These are phyloP conservation scores for Aquanectria penicillioides DNA, from an alignment of 2,329 filamentous ascomycete genomes.

Conservation along the genomic window DNA sequence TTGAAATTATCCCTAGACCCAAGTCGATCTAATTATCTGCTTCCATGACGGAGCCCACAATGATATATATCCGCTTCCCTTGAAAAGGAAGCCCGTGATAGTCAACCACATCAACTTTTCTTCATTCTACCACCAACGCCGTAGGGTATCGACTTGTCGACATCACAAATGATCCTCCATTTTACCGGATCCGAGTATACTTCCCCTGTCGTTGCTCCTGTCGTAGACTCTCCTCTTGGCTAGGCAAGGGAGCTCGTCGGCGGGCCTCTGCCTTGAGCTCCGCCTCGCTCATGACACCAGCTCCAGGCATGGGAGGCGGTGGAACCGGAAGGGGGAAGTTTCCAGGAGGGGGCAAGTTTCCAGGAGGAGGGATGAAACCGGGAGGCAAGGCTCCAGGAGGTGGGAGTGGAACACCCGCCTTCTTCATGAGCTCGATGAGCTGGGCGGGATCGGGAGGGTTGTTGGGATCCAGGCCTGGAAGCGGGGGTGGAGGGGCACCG, in stretches of 20 bases:
- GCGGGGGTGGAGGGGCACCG: constrained; percentile 59
- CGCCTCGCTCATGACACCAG: constrained; percentile 41
- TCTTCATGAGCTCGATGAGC: constrained; percentile 72
- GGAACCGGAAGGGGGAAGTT: constrained; percentile 48
- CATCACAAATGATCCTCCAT: background rate
- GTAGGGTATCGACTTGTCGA: constrained; percentile 34
- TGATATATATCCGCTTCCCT: constrained; percentile 2
- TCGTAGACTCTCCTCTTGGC: constrained; percentile 83
- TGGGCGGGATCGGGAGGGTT: constrained; percentile 70
- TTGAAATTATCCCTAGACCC: background rate
- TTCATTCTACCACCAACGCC: constrained; percentile 37
- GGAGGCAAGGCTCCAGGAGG: constrained; percentile 59
- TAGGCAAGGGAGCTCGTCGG: constrained; percentile 77
- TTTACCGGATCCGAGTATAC: constrained; percentile 64
- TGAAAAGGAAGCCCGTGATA: constrained; percentile 2
- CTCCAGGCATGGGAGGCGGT: constrained; percentile 52
- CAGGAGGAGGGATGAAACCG: constrained; percentile 55
- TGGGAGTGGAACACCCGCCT: constrained; percentile 70
- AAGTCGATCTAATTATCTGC: constrained; percentile 1
- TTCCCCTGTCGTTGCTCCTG: constrained; percentile 77
- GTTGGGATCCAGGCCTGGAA: constrained; percentile 66
- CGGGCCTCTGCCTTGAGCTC: constrained; percentile 46
- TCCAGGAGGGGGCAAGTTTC: constrained; percentile 47
- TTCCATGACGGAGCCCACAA: no score
- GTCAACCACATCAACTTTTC: constrained; percentile 14